Evolutionary conservation across 139 green algal genomes (phyloP).

Genomic region (Chlamydomonas schloesseri): DNA sequence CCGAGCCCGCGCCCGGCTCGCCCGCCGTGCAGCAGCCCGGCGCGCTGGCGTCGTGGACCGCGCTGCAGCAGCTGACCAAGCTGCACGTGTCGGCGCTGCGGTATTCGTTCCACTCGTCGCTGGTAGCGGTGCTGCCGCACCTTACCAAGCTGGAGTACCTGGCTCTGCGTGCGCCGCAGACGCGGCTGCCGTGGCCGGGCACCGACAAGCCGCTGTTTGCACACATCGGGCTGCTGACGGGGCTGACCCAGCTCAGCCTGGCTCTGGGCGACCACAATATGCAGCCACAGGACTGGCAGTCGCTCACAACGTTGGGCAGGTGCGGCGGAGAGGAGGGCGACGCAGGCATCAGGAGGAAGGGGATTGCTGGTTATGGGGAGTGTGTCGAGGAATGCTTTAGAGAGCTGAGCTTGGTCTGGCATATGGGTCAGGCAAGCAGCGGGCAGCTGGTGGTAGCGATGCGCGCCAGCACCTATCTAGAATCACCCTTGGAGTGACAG

Average conservation of each 20-base stretch:
- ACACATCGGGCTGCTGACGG: constrained; percentile 29
- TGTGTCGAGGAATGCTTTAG: too few species aligned
- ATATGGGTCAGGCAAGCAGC: too few species aligned
- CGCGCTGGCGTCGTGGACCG: constrained; percentile 12
- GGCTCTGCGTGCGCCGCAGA: constrained; percentile 36
- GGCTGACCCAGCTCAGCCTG: constrained; percentile 32
- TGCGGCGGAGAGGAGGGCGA: not conserved
- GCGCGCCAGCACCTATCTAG: too few species aligned
- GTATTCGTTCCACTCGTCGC: constrained; percentile 31
- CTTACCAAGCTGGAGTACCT: constrained; percentile 43
- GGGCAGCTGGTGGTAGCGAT: too few species aligned
- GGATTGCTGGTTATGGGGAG: too few species aligned
- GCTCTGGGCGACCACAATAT: constrained; percentile 45
- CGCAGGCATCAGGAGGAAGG: too few species aligned
- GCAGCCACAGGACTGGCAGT: constrained; percentile 29
- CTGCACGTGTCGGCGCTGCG: constrained; percentile 34
- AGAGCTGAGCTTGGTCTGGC: too few species aligned
- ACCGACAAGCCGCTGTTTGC: constrained; percentile 41
- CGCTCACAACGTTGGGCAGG: constrained; percentile 11
- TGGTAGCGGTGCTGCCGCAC: constrained; percentile 31
- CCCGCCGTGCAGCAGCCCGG: not conserved
- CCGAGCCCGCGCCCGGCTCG: not conserved
- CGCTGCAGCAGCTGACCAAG: constrained; percentile 38
- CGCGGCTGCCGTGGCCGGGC: constrained; percentile 38
- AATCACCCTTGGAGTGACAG: too few species aligned